Evolutionary conservation across 495 filamentous ascomycete species (phyloP), one percentile per base, ranked within the genome.

Genomic region (Penicillium samsonianum): DNA sequence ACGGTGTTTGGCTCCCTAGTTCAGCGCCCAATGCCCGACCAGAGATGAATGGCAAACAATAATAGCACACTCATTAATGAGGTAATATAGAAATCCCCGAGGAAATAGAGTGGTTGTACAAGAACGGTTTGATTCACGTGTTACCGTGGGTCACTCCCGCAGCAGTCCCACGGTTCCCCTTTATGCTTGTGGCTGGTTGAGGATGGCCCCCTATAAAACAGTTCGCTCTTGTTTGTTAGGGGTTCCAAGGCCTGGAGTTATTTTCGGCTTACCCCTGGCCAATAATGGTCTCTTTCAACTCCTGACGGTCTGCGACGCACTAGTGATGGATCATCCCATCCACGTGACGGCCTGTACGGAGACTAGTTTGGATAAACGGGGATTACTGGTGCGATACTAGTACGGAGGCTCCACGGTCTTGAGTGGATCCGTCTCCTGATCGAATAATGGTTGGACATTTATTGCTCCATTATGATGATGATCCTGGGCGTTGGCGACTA

Each of bases 1-100:
- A 51, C 64, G 62, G 60, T 52, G 56, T 35, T 50, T 50, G 47
- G 23, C 26, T 20, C 20, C 12, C 33, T 41, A 5, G 26, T 6
- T 30, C 26, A 37, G 47, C 38, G 50, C 50, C 50, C 50, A 53
- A 53, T 30, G 49, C 22, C 49, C 38, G 8, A 31, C 28, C 10
- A 42, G 38, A 28, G 25, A 1, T 45, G 17, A 19, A 11, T 6
- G 42, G 19, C 31, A 31, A 28, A 56, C 42, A 42, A 20, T 48
- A 19, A 31, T 48, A 17, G 16, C 16, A 20, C 25, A 20, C 5
- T 37, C 5, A 16, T 38, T 38, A 38, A 38, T 38, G 35, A 38
- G n/a, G 35, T 31, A 31, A 4, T 31, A 48, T 5, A 3, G 45
- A 19, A 4, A 30, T 19, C 23, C 23, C n/a, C 25, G 44, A n/a